Base-by-base conservation (phyloP, 2,329 filamentous ascomycete species). In the Dendryphion nanum region DNA sequence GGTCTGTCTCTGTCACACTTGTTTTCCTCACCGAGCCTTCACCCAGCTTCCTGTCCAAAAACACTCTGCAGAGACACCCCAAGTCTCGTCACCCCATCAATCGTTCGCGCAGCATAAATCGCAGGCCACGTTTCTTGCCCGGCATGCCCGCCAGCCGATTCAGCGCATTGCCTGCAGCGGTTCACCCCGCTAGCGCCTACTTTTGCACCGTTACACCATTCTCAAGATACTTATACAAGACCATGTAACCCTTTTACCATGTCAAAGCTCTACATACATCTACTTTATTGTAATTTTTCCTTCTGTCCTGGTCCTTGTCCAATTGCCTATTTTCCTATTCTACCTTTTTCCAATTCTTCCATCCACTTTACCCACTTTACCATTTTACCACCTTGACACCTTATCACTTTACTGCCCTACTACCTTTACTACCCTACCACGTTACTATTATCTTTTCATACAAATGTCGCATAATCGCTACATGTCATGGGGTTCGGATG, bases 391-490 rank as follows among this genome's bases (percentile, higher is more conserved):
- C 23, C n/a, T 26, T 26, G n/a, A 26, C n/a, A 10, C 23, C n/a
- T 8, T n/a, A 26, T 39, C 34, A 29, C 41, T 32, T 42, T 40
- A 32, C 23, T 35, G 35, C 23, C 36, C 24, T 52, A 31, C 35
- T 42, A 19, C 37, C 47, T 47, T 36, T 36, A 37, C 39, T 40
- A 10, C 23, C 30, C 34, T 38, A 33, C 33, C 40, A 37, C 21
- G 38, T 33, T 38, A 45, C 36, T 30, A 40, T 35, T 40, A 44
- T 39, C 41, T 26, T n/a, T 38, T 34, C 18, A 12, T 42, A 23
- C 12, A 41, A 34, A 59, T 63, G 59, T 58, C 59, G 39, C 59
- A 62, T 54, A 51, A 53, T 48, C 55, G 50, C 41, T 61, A 60
- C 40, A 50, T 58, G 47, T 57, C 61, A 35, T 65, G 59, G 60